These are phyloP conservation scores for Puccinia horiana DNA, from an alignment of 1,284 basidiomycete genomes.

Conservation along the genomic window DNA sequence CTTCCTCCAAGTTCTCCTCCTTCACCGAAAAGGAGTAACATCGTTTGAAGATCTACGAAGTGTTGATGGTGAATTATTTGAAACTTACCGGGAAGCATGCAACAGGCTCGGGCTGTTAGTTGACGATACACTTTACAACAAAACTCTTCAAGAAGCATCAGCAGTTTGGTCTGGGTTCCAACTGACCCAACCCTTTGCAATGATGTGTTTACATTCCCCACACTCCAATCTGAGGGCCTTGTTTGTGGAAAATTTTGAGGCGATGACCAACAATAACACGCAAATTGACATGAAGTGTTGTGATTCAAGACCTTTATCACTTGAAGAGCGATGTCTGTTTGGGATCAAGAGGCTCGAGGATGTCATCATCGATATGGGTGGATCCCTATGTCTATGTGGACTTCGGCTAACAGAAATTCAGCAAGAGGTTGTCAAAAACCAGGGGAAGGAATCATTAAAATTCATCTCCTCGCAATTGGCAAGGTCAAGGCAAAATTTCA, in stretches of 20 bases:
- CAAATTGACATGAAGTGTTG: background rate
- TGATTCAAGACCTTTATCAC: background rate
- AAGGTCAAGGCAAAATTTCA: background rate
- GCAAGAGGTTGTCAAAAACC: too few relatives aligned
- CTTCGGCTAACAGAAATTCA: too few relatives aligned
- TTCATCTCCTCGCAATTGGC: too few relatives aligned
- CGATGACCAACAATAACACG: background rate
- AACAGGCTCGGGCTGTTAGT: background rate
- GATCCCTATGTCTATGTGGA: too few relatives aligned
- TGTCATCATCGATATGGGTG: too few relatives aligned
- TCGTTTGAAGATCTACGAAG: background rate
- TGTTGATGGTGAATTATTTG: background rate
- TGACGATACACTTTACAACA: background rate
- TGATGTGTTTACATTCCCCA: background rate
- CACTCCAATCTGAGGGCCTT: background rate
- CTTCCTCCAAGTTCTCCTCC: background rate
- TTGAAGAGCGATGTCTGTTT: too few relatives aligned
- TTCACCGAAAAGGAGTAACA: background rate
- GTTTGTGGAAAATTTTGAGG: background rate
- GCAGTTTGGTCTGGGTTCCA: background rate
- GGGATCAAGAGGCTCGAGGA: too few relatives aligned
- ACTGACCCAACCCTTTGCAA: background rate
- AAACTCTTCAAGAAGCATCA: background rate
- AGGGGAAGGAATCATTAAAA: too few relatives aligned
- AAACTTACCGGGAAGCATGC: background rate